Base-by-base conservation (phyloP, 2,329 filamentous ascomycete species). In the Fusarium buharicum region DNA sequence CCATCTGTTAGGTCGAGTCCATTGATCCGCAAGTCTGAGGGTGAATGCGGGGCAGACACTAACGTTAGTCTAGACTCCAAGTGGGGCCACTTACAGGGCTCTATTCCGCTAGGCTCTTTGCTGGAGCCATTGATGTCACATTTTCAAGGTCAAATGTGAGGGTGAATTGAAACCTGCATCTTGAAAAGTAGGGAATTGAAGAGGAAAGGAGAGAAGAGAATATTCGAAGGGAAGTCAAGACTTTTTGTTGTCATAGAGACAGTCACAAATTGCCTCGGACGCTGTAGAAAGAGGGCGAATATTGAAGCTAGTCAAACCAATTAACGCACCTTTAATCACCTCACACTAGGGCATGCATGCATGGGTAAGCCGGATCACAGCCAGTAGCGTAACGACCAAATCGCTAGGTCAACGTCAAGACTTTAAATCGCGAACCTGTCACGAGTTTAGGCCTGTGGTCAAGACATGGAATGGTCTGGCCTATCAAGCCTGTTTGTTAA, bases 1-100 rank as follows among this genome's bases (percentile, higher is more conserved):
- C 38, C 33, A n/a, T 38, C 27, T 14, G 16, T 43, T 22, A 27
- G 33, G 48, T 39, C 46, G 27, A 28, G 36, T 34, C n/a, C 20
- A 22, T 22, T 40, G 33, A 56, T 46, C 31, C 43, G 50, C 18
- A 41, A 43, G 43, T 50, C 24, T 22, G 27, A 49, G 38, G 37
- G 47, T 22, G 47, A 62, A 58, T 66, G 64, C 64, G 64, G 64
- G 64, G 59, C 63, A 59, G 30, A 49, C 41, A 34, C 59, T 61
- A 18, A 24, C 22, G 61, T 34, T 37, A 18, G n/a, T 6, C 41
- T 59, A 60, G 49, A 24, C 55, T 46, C 56, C 54, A 64, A 55
- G 59, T 50, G 59, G 64, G 64, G 50, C 50, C 61, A 58, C 43
- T 22, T 50, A 37, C 48, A 54, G 64, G 48, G 57, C 36, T 46